Evolutionary conservation across 2,329 filamentous ascomycete species (phyloP), one percentile per base, ranked within the genome.

Genomic region (Xylaria sp.): DNA sequence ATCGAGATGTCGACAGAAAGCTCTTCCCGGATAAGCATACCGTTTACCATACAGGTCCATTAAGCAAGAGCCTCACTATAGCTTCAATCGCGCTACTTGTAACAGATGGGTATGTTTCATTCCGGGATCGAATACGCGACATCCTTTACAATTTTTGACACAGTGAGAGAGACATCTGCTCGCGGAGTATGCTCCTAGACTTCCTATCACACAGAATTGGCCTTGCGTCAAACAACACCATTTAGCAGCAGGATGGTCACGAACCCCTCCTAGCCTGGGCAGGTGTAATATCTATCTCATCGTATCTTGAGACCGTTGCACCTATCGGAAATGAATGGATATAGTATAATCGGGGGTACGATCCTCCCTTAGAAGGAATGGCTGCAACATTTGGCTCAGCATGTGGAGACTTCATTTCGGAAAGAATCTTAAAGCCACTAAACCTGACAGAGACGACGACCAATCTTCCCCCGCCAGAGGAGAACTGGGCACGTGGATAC

Each of bases 171-270:
- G 35, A 51, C 15, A 25, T 51, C 29, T 4, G 13, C 17, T 37
- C 9, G 7, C 29, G 13, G 17, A 51, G 47, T 27, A 51, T 31
- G 4, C 3, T 51, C 3, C 13, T 51, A 23, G 47, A 37, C 10
- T 51, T 51, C 23, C 47, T 51, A 23, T 21, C 47, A n/a, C 47
- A 51, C 47, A 35, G 47, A 37, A 51, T n/a, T 2, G 47, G 47
- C 4, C 31, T 51, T 37, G 47, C 31, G n/a, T 5, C 47, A 1
- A 51, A 40, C 9, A 40, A 51, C 19, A 37, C 47, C 21, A 29
- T 51, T 40, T 51, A 31, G 47, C 47, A 51, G 31, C 47, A 51
- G 23, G 47, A 51, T 38, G 31, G 35, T 11, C 47, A 51, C 31
- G 47, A 51, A 27, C 47, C 38, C 15, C 47, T 51, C 15, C 17